phyloP scores from a whole-genome alignment of 805 yeast species.

The Teunomyces cretensis region DNA sequence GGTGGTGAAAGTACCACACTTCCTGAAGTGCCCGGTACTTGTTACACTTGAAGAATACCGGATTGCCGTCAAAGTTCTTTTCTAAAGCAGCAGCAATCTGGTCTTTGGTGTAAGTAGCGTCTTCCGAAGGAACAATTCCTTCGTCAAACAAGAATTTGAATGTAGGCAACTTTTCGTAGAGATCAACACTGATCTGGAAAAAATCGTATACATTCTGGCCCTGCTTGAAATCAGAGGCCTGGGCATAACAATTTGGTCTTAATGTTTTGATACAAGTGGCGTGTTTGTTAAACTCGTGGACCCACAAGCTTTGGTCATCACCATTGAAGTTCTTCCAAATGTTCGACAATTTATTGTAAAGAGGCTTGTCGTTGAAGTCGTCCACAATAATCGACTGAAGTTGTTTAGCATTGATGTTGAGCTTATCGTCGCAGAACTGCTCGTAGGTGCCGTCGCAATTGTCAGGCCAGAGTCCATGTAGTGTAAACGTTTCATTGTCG shows the following conservation, averaged over 20 bases:
- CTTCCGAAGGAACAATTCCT: constrained; percentile 68
- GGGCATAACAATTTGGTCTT: constrained; percentile 64
- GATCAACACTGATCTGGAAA: constrained; percentile 56
- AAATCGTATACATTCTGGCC: constrained; percentile 63
- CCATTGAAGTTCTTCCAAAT: constrained; percentile 78
- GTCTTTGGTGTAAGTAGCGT: constrained; percentile 53
- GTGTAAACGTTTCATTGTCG: constrained; percentile 67
- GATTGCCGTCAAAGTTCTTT: constrained; percentile 49
- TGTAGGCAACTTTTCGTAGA: constrained; percentile 64
- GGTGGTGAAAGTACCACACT: constrained; percentile 26
- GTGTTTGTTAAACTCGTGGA: constrained; percentile 91
- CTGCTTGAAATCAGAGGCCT: constrained; percentile 17
- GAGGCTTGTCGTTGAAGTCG: constrained; percentile 46
- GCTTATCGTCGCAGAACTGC: constrained; percentile 68
- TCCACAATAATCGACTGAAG: constrained; percentile 28
- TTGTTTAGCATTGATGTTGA: constrained; percentile 40
- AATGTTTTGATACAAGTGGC: constrained; percentile 89
- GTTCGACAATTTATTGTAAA: constrained; percentile 55
- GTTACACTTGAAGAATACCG: constrained; percentile 64
- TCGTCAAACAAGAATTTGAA: constrained; percentile 62
- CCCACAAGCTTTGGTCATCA: constrained; percentile 72
- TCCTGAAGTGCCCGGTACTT: constrained; percentile 36
- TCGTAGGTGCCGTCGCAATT: constrained; percentile 79
- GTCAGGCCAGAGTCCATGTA: constrained; percentile 91
- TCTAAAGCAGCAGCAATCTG: constrained; percentile 55